Evolutionary conservation across 352 stramenopile genomes (phyloP).

Genomic region (Phytopythium ostracodes): DNA sequence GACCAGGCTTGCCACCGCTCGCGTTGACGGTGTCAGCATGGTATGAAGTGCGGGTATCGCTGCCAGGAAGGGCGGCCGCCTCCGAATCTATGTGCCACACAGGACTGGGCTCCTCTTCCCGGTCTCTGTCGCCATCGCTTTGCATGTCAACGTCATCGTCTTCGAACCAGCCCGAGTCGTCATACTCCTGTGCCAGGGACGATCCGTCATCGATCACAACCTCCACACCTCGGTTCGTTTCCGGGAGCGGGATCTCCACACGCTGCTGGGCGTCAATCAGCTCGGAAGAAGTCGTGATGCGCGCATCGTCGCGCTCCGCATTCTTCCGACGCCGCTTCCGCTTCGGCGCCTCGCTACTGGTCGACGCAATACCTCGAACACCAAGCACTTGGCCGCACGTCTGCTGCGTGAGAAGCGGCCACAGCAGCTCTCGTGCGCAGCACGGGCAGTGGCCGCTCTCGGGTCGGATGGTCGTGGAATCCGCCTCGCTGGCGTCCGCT

Average conservation of each 20-base stretch:
- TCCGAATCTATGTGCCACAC: too few species aligned
- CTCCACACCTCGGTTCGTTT: too few species aligned
- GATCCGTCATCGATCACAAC: background rate
- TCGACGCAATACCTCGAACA: background rate
- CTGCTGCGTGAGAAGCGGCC: slow-evolving; percentile 29
- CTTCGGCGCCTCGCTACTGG: background rate
- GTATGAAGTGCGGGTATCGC: too few species aligned
- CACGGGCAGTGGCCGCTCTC: slow-evolving; percentile 37
- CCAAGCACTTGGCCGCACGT: background rate
- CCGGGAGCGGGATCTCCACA: too few species aligned
- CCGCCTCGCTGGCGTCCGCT: slow-evolving; percentile 10
- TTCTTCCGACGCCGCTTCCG: background rate
- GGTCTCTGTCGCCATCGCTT: background rate
- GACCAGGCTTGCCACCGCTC: background rate
- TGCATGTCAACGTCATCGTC: slow-evolving; percentile 8
- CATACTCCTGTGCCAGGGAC: slow-evolving; percentile 13
- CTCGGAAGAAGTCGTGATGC: too few species aligned
- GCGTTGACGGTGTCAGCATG: too few species aligned
- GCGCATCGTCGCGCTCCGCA: too few species aligned
- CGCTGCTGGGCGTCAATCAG: too few species aligned
- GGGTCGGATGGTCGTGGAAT: slow-evolving; percentile 7
- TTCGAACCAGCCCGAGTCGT: slow-evolving; percentile 33
- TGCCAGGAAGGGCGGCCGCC: too few species aligned
- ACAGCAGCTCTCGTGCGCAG: slow-evolving; percentile 38
- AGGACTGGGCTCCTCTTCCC: too few species aligned